Base-by-base conservation (phyloP, 305 asterid genomes). In the Solanum hybrid region DNA sequence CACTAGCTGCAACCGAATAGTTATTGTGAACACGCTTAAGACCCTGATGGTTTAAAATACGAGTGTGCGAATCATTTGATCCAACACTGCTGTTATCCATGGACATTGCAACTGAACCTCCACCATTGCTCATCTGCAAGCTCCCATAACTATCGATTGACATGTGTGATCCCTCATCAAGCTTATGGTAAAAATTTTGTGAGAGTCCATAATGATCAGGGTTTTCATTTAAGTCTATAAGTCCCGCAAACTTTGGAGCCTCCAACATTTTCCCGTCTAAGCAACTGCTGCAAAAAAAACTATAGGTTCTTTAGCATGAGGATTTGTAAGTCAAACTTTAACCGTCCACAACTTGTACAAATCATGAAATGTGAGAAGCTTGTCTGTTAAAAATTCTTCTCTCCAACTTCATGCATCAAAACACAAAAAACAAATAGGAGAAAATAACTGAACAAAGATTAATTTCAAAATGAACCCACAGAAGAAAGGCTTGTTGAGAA, bases 71-170 rank as follows among this genome's bases (percentile, higher is more conserved):
- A 88, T 95, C 98, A 91, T 94, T 96, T 10, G 98, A 95, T 42
- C 98, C 99, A 75, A 95, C 98, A 90, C 99, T 97, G 93, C 99
- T 97, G 92, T 96, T 96, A 91, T 95, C 99, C 94, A 95, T 85
- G 0, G 99, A 96, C 99, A 97, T 97, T 88, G 99, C 98, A 90
- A 97, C 96, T n/a, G 99, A 97, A 81, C 98, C 99, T 88, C 99
- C 99, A 27, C 98, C 99, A 81, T 94, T 95, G 95, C 98, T 97
- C 99, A 95, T 89, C 91, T 94, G 99, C 96, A 96, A 91, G 95
- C 99, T 96, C 89, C 96, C 97, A 79, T 93, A 97, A 94, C 99
- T 97, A 85, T 97, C 99, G 0, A 94, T 85, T 0, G 99, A 97
- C 99, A 95, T 95, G 91, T 96, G 94, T 45, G 99, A 96, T 19